Evolutionary conservation across 1,284 basidiomycete species (phyloP), one percentile per base, ranked within the genome.

Genomic region (Sphaerobolus stellatus): DNA sequence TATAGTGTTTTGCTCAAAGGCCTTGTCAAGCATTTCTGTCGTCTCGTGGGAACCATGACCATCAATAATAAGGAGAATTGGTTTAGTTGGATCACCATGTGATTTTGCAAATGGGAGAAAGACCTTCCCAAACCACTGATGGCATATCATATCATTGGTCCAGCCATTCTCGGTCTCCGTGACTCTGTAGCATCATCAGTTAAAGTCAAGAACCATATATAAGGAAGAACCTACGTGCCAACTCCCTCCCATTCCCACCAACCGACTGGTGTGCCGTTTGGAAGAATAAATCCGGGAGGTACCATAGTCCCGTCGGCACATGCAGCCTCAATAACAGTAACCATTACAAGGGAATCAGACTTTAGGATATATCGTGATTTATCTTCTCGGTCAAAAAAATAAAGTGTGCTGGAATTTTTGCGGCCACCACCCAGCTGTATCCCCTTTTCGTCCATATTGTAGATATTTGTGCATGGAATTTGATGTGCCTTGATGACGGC

Each of bases 391-490:
- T 40, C 38, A 25, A 54, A 49, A 27, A 61, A 30, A 33, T 54
- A 61, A 27, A 58, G 54, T 4, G 29, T 13, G 9, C 34, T 33
- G 7, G 18, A n/a, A n/a, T 33, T 29, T 44, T 54, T 56, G 22
- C 57, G 18, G 5, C 69, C 62, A 24, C 61, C 57, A 7, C 71
- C 69, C 4, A 72, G 60, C 54, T 72, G 71, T 27, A 73, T 59
- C 0, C 74, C 72, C 50, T 74, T 76, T 59, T 76, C 70, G 59
- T 77, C 74, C 64, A 70, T 65, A 8, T 66, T 71, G 45, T 65
- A 75, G 3, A 63, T 61, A 44, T 64, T 56, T 38, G 66, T 57
- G 0, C 54, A 51, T 1, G 52, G 50, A 36, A 76, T 73, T 4
- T 62, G 40, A 41, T 59, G 52, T 14, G 68, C 38, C 0, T 50